A percentile compares a stretch with the other conserved stretches of the same genome.
These are phyloP conservation scores for Triticum urartu DNA, from an alignment of 176 grass and related monocot genomes.

Conservation along the genomic window DNA sequence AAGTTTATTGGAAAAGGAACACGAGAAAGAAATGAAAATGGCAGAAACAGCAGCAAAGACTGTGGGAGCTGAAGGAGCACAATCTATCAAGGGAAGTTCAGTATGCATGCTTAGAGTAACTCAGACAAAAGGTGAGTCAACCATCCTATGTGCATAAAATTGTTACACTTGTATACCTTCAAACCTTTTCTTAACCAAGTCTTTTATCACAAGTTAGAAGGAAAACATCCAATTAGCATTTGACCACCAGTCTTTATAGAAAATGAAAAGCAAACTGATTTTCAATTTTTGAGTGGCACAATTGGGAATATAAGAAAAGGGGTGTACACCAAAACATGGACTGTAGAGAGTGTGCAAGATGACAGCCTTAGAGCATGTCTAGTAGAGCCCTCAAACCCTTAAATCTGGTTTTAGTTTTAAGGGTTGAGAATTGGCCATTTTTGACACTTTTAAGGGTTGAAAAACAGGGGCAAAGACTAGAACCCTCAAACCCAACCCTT, in stretches of 20 bases:
- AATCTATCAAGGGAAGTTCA: background rate
- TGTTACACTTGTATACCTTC: background rate
- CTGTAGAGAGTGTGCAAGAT: background rate
- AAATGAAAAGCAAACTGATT: background rate
- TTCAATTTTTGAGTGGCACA: background rate
- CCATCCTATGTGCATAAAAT: background rate
- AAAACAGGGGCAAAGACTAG: no score
- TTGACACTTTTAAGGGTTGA: no score
- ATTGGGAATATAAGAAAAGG: background rate
- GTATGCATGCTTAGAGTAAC: background rate
- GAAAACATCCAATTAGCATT: background rate
- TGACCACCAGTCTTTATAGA: background rate
- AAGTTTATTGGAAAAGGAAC: slow-evolving; percentile 1
- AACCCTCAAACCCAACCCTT: no score
- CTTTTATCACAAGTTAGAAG: background rate
- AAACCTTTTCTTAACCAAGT: background rate
- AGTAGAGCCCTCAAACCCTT: no score
- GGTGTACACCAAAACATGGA: background rate
- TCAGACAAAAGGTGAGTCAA: slow-evolving; percentile 21
- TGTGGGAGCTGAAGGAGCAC: background rate
- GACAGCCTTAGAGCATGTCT: background rate
- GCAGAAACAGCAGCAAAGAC: slow-evolving; percentile 4
- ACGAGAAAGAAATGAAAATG: background rate
- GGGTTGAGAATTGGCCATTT: no score
- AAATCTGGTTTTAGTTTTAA: no score